Evolutionary conservation across 495 filamentous ascomycete genomes (phyloP).

Genomic region (Hypoxylon fuscum): DNA sequence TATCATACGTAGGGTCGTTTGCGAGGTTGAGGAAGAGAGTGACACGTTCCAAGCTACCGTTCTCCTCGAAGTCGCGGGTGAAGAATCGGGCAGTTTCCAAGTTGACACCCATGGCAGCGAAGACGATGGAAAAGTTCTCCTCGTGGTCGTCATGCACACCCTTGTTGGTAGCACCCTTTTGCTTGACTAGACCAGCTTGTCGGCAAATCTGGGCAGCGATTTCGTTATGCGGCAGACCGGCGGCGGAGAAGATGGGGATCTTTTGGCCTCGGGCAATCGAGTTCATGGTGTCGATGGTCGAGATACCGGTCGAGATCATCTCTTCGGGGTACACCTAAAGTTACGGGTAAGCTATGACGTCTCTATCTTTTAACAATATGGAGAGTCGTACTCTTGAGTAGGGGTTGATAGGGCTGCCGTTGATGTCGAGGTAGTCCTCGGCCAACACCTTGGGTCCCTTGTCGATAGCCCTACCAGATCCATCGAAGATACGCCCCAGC

Average conservation of each 20-base stretch:
- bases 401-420: slow-evolving; percentile 98
- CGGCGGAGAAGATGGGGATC: slow-evolving; percentile 99
- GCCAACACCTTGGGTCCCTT: slow-evolving; percentile 98
- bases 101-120: slow-evolving; percentile 99
- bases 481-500: slow-evolving; percentile 98
- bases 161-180: slow-evolving; percentile 81
- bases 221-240: slow-evolving; percentile 98
- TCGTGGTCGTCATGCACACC: slow-evolving; percentile 96
- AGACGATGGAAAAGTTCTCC: slow-evolving; percentile 99
- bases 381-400: slow-evolving; percentile 80
- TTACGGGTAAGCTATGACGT: slow-evolving; percentile 27
- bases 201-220: slow-evolving; percentile 98
- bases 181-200: slow-evolving; percentile 90
- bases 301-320: slow-evolving; percentile 99
- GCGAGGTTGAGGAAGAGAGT: slow-evolving; percentile 99
- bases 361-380: neutral
- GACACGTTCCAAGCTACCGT: slow-evolving; percentile 95
- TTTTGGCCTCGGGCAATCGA: slow-evolving; percentile 99
- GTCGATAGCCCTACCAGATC: slow-evolving; percentile 95
- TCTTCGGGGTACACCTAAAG: slow-evolving; percentile 96
- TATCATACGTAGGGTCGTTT: slow-evolving; percentile 92
- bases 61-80: slow-evolving; percentile 98
- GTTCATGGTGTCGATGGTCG: slow-evolving; percentile 99
- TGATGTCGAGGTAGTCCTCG: slow-evolving; percentile 98
- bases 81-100: slow-evolving; percentile 99